phyloP scores from a whole-genome alignment of 371 early-diverging fungal species.

The Thermomucor indicae-seudaticae region DNA sequence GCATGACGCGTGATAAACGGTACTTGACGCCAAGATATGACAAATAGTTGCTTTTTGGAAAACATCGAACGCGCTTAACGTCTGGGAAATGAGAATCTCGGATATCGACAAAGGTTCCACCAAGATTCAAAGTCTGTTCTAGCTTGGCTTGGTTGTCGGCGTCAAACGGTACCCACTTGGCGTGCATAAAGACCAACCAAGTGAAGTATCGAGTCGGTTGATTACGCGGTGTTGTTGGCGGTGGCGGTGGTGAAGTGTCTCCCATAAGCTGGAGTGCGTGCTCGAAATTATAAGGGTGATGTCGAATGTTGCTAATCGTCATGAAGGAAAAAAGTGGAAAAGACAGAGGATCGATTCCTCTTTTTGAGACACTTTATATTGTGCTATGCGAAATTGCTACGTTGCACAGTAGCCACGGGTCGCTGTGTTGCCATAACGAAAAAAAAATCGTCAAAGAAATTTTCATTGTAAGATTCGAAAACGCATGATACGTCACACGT shows the following conservation, averaged over 20 bases:
- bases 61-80: conserved; percentile 44
- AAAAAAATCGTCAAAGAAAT: too few species aligned
- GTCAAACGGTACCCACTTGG: conserved; percentile 45
- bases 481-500: too few species aligned
- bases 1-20: conserved; percentile 46
- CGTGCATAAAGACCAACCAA: conserved; percentile 43
- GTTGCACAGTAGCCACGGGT: too few species aligned
- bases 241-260: conserved; percentile 16
- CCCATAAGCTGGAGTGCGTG: conserved; percentile 26
- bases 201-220: conserved; percentile 25
- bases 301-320: conserved; percentile 21
- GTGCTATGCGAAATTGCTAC: too few species aligned
- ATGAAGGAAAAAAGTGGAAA: neutral
- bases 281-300: conserved; percentile 37
- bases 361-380: too few species aligned
- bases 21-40: conserved; percentile 46
- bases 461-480: too few species aligned
- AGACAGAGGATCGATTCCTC: too few species aligned
- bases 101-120: conserved; percentile 48
- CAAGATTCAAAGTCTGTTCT: conserved; percentile 41
- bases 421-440: too few species aligned
- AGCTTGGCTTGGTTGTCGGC: conserved; percentile 34
- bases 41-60: conserved; percentile 44
- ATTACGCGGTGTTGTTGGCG: conserved; percentile 8
- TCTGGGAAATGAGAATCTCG: conserved; percentile 38